Conservation (phyloP, 1,284 basidiomycete species). For the Irpex sp. region DNA sequence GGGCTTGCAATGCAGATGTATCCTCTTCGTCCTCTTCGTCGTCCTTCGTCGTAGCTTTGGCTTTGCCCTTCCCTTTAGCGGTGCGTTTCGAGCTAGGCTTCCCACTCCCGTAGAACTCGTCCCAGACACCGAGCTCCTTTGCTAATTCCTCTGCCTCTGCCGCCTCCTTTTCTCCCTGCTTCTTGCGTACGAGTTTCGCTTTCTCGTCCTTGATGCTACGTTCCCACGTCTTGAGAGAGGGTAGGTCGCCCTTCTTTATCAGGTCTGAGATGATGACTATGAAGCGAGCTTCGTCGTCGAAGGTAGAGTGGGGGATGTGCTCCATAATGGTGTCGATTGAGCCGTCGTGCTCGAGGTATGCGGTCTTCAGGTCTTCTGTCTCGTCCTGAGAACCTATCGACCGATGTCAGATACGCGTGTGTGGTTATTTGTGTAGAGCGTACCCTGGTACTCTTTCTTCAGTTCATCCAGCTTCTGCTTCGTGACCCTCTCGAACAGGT, state of each 20-base stretch:
- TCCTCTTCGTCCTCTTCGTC: constrained; percentile 56
- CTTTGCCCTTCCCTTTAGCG: constrained; percentile 54
- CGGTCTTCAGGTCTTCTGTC: constrained; percentile 67
- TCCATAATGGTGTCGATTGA: constrained; percentile 78
- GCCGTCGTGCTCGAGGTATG: constrained; percentile 68
- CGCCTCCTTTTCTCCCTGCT: constrained; percentile 76
- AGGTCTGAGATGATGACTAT: constrained; percentile 66
- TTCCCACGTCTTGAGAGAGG: constrained; percentile 63
- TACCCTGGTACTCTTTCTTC: constrained; percentile 90
- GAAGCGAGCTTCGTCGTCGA: constrained; percentile 82
- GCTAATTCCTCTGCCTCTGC: constrained; percentile 83
- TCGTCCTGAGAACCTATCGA: constrained; percentile 80
- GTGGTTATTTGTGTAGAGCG: constrained; percentile 11
- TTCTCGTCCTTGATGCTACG: constrained; percentile 74
- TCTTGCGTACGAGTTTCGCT: constrained; percentile 67
- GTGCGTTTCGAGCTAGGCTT: constrained; percentile 59
- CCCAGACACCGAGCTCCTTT: constrained; percentile 89
- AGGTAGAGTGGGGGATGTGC: constrained; percentile 79
- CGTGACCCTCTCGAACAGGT: constrained; percentile 84
- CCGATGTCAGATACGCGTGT: not conserved
- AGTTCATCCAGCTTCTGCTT: constrained; percentile 84
- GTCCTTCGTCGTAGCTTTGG: constrained; percentile 30
- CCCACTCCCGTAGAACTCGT: constrained; percentile 89
- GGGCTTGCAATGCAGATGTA: constrained; percentile 70
- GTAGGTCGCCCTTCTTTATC: constrained; percentile 61